Base-by-base conservation (phyloP, 2,329 filamentous ascomycete species). In the Cordyceps cateniannulata region DNA sequence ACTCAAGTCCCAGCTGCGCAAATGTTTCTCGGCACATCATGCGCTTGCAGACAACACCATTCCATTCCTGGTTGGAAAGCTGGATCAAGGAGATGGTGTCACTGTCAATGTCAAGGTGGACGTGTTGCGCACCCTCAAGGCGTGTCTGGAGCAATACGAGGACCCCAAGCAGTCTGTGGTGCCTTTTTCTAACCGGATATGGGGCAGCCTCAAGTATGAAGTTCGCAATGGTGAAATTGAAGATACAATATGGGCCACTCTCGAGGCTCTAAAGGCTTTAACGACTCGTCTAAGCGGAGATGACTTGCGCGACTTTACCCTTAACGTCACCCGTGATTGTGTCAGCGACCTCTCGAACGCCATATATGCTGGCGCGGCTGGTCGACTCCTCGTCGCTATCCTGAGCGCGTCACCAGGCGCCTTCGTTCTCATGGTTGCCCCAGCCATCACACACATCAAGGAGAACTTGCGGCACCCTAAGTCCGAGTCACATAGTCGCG, bases 181-280 rank as follows among this genome's bases (percentile, higher is more conserved):
- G 1, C 82, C 83, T 0, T 78, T 80, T 53, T 72, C 76, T 20
- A 74, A 78, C 54, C 76, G 79, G 49, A 78, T 85, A 51, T 86
- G 83, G 83, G 75, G 76, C 32, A 82, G 82, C n/a, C 77, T 86
- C 51, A 86, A 85, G 67, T 85, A 84, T 63, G 83, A 86, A 64
- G 83, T 85, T 14, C 80, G 83, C 38, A 85, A 85, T 59, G 83
- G 83, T 14, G 83, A 86, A 62, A 76, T 83, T 9, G 78, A 81
- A 62, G 83, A 85, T 63, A 79, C 78, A 1, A 81, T 85, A 16
- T 79, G 83, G 67, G 79, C 79, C 3, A 85, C 83, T 1, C 71
- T 85, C 18, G 79, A 80, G 50, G 80, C 83, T 3, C 76, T 86
- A 57, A 77, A 78, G 38, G 74, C 79, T 10, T 73, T 85, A 3